Conservation (phyloP, 2,329 filamentous ascomycete genomes). For the Thermomyces lanuginosus region DNA sequence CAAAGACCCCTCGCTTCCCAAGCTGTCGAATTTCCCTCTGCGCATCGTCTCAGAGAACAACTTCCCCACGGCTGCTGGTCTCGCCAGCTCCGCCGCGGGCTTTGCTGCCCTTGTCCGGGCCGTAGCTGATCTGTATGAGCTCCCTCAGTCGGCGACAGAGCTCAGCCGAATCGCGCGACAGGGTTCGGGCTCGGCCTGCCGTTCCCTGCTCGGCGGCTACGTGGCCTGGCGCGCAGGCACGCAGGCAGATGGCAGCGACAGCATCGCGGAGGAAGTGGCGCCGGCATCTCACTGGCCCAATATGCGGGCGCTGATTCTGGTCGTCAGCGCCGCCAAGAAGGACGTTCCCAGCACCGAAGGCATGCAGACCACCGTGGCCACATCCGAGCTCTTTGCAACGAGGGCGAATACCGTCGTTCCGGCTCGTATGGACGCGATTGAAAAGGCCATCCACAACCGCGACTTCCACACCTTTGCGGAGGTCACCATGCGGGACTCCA, state of each 20-base stretch:
- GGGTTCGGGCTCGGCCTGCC: constrained; percentile 86
- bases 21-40: constrained; percentile 59
- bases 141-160: constrained; percentile 64
- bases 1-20: constrained; percentile 56
- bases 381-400: constrained; percentile 69
- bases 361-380: constrained; percentile 93
- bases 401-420: constrained; percentile 66
- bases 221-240: constrained; percentile 82
- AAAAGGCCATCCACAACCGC: constrained; percentile 56
- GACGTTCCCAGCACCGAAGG: constrained; percentile 81
- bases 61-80: constrained; percentile 91
- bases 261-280: constrained; percentile 73
- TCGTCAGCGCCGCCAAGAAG: constrained; percentile 89
- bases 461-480: constrained; percentile 80
- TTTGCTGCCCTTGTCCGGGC: constrained; percentile 55
- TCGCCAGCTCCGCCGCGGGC: constrained; percentile 51
- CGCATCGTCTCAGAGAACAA: constrained; percentile 94
- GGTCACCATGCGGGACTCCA: constrained; percentile 91
- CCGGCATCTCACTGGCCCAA: constrained; percentile 83
- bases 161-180: constrained; percentile 81
- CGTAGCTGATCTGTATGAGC: constrained; percentile 79
- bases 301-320: constrained; percentile 83
- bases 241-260: constrained; percentile 65
- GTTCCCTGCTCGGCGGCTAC: constrained; percentile 85
- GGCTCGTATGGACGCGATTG: constrained; percentile 67